Base-by-base conservation (phyloP, 1,284 basidiomycete genomes). In the Sporisorium scitamineum region DNA sequence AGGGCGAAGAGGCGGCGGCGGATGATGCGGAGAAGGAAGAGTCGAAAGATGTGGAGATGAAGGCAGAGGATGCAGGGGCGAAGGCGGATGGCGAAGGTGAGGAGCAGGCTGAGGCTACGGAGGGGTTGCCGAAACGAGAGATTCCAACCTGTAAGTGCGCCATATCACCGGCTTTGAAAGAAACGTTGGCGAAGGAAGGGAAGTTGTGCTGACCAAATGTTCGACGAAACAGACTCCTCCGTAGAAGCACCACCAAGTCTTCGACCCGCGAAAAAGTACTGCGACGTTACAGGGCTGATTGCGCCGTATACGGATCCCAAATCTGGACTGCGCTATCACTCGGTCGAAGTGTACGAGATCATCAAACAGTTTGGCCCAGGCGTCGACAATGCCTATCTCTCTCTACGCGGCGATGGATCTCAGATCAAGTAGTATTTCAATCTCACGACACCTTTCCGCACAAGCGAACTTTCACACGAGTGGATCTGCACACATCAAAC, bases 211-310 rank as follows among this genome's bases (percentile, higher is more conserved):
- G 58, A 45, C 50, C 20, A 11, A 24, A 18, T 27, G n/a, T 18
- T 34, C 24, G 27, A n/a, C n/a, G 20, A 22, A 61, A 66, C 76
- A 94, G 93, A 94, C 78, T 89, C 90, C 0, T 92, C 91, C 1
- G 93, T 95, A 52, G 93, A 95, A 81, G 93, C 93, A 9, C 92
- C 93, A 0, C 93, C 93, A 0, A 93, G 92, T 16, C 84, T 94
- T 1, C 86, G 92, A 7, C 93, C 93, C 3, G 90, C 90, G 57
- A 89, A 90, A 72, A 90, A 91, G 73, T 93, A 92, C 71, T 95
- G 93, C 80, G 93, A 95, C 85, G 92, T 95, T 6, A 95, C 93
- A 0, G 93, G 93, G 0, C 87, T 95, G 7, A 91, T 93, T 85
- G 93, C 92, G 1, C 92, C 91, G 4, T 94, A 94, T 79, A 94